Conservation (phyloP, 495 filamentous ascomycete genomes). For the Penicillium ochrochloron region DNA sequence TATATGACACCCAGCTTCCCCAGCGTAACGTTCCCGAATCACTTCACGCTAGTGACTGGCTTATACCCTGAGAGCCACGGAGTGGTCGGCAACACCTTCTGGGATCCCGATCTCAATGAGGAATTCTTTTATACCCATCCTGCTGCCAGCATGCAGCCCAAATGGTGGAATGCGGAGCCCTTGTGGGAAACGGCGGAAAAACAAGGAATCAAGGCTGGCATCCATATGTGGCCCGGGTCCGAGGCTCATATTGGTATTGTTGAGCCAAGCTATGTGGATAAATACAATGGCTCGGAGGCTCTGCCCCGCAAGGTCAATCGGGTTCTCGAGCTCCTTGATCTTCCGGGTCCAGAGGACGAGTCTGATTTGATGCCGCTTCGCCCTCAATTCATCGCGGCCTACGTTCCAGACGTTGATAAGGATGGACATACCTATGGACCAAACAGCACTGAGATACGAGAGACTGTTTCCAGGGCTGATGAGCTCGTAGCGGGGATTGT, state of each 20-base stretch:
- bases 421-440: slow-evolving; percentile 89
- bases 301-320: slow-evolving; percentile 75
- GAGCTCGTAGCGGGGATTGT: slow-evolving; percentile 77
- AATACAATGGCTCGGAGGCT: slow-evolving; percentile 76
- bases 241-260: slow-evolving; percentile 72
- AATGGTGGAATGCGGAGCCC: slow-evolving; percentile 95
- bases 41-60: slow-evolving; percentile 92
- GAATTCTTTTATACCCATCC: slow-evolving; percentile 89
- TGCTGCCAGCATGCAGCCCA: slow-evolving; percentile 68
- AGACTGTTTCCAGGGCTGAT: slow-evolving; percentile 77
- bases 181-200: slow-evolving; percentile 92
- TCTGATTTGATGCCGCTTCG: slow-evolving; percentile 45
- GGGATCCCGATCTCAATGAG: slow-evolving; percentile 73
- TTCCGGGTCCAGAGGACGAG: slow-evolving; percentile 66
- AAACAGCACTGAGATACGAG: slow-evolving; percentile 86
- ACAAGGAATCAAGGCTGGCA: slow-evolving; percentile 71
- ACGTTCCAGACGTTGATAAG: slow-evolving; percentile 87
- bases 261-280: slow-evolving; percentile 78
- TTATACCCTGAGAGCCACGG: slow-evolving; percentile 93
- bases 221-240: slow-evolving; percentile 99
- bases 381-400: slow-evolving; percentile 90
- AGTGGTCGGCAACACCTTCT: slow-evolving; percentile 92
- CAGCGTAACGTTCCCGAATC: slow-evolving; percentile 97
- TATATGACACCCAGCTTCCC: slow-evolving; percentile 96
- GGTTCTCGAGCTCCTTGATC: slow-evolving; percentile 78